These are phyloP conservation scores for Silene uniflora DNA, from an alignment of 148 eudicot genomes.

Conservation along the genomic window DNA sequence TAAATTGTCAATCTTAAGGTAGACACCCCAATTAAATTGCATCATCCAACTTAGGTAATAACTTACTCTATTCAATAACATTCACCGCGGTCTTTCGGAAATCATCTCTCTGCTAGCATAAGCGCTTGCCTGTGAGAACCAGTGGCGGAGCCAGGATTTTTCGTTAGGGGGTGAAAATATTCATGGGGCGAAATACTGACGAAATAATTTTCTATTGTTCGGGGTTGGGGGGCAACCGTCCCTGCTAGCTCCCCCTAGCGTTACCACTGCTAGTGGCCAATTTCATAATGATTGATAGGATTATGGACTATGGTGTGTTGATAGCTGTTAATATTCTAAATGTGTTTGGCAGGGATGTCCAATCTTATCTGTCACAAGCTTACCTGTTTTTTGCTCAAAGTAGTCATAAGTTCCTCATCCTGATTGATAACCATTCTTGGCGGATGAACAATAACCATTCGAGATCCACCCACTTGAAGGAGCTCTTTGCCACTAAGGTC, in stretches of 20 bases:
- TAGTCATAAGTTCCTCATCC: constrained; percentile 61
- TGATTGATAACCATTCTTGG: constrained; percentile 97
- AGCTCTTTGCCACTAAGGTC: constrained; percentile 92
- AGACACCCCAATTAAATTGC: not conserved
- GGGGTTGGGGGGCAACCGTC: no score
- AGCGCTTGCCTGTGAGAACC: not conserved
- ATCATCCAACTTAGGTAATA: not conserved
- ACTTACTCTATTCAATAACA: no score
- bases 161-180: no score
- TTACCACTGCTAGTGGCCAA: no score
- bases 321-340: not conserved
- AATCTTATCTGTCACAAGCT: constrained; percentile 91
- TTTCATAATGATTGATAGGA: no score
- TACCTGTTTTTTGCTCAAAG: constrained; percentile 65
- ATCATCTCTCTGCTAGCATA: not conserved
- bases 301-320: not conserved
- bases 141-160: no score
- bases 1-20: not conserved
- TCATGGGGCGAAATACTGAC: no score
- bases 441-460: constrained; percentile 42
- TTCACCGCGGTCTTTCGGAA: not conserved
- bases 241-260: no score
- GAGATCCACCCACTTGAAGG: constrained; percentile 61
- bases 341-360: constrained; percentile 69
- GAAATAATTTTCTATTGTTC: no score